A percentile compares a stretch with the other conserved stretches of the same genome.
These are phyloP conservation scores for Heliosperma pusillum DNA, from an alignment of 148 eudicot species.

Conservation along the genomic window DNA sequence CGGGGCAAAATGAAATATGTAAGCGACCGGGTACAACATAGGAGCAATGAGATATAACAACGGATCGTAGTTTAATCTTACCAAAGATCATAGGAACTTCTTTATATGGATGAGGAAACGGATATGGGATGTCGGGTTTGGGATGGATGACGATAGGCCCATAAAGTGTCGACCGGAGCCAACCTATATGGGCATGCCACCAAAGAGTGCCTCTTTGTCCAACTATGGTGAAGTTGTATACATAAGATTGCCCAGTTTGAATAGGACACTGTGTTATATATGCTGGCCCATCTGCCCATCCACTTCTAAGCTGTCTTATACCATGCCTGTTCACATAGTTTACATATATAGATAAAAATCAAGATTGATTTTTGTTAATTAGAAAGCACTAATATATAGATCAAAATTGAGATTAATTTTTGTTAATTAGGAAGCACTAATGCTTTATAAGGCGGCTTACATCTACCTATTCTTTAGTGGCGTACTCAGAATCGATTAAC, in stretches of 20 bases:
- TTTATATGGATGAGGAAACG: slow-evolving; percentile 45
- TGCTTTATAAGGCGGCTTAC: background rate
- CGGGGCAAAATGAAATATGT: background rate
- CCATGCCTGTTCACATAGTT: slow-evolving; percentile 45
- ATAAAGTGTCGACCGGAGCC: slow-evolving; percentile 57
- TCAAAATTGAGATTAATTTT: background rate
- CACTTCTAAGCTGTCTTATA: slow-evolving; percentile 45
- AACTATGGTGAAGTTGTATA: slow-evolving; percentile 46
- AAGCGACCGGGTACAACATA: no score
- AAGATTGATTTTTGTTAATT: background rate
- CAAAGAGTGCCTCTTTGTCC: slow-evolving; percentile 58
- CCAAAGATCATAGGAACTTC: slow-evolving; percentile 48
- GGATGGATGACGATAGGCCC: slow-evolving; percentile 54
- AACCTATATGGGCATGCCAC: slow-evolving; percentile 59
- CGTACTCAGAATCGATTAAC: no score
- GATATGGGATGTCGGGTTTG: slow-evolving; percentile 38
- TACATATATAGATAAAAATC: no score
- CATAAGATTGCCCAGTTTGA: slow-evolving; percentile 48
- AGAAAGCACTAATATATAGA: background rate
- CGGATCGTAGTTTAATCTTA: slow-evolving; percentile 4
- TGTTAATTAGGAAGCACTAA: background rate
- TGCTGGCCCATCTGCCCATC: slow-evolving; percentile 67
- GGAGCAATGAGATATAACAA: no score
- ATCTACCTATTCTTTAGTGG: no score
- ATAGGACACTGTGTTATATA: slow-evolving; percentile 58